Evolutionary conservation across 441 rosid genomes (phyloP), one percentile per base, ranked within the genome.

Genomic region (Pelargonium myrrhifolium): DNA sequence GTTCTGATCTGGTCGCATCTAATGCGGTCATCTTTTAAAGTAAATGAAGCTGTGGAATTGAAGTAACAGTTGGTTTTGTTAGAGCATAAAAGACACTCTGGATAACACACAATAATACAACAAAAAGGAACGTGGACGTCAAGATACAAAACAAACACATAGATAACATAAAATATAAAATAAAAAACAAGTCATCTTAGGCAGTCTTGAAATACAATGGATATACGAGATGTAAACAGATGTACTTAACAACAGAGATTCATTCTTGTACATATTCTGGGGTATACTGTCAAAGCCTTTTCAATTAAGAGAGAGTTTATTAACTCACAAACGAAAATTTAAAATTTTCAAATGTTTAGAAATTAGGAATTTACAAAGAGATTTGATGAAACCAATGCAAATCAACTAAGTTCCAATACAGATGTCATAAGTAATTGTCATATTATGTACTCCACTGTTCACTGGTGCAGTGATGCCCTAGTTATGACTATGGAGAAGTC

Each of bases 1-100:
- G 94, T 77, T 92, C 99, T 0, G 96, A 93, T 85, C 99, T 90
- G 11, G 98, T 76, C 15, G 78, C 89, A 72, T 92, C 97, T 73
- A 92, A 78, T 0, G 97, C 81, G 76, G 85, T 89, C 98, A 94
- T 92, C 70, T 69, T 80, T 73, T 75, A 56, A 67, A 83, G 76
- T 61, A 66, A 68, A 62, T 14, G 59, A 6, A 62, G 79, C 79
- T 60, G 66, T 68, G 59, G 47, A 63, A 11, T 68, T 58, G 62
- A 64, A 55, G 56, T 1, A 55, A 20, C 28, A 15, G 35, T 65
- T 6, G 56, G 56, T 40, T 24, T 20, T 6, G 24, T 42, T n/a
- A 11, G 1, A 53, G 42, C 14, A 71, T 43, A 68, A 3, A 24
- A 17, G 65, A 47, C 62, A 35, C 22, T 9, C 56, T 6, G 12